Evolutionary conservation across 257 asterid genomes (phyloP).

Genomic region (Apocynum venetum): DNA sequence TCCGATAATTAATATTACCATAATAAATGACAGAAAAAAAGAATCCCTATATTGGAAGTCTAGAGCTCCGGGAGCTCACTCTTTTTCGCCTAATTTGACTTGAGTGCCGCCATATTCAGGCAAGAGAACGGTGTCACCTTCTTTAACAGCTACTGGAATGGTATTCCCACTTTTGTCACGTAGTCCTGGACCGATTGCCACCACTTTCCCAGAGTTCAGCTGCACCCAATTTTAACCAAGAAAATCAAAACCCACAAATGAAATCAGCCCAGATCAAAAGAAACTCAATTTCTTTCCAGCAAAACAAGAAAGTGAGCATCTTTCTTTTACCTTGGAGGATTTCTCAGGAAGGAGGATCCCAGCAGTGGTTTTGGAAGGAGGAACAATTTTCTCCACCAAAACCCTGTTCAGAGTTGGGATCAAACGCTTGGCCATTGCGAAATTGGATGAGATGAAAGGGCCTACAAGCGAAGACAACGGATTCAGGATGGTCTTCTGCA

Average conservation of each 20-base stretch:
- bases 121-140: slow-evolving; percentile 84
- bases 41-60: background rate
- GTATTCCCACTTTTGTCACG: slow-evolving; percentile 48
- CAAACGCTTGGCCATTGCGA: slow-evolving; percentile 70
- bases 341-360: slow-evolving; percentile 93
- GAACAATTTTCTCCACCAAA: slow-evolving; percentile 70
- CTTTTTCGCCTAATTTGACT: slow-evolving; percentile 83
- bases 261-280: background rate
- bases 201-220: slow-evolving; percentile 83
- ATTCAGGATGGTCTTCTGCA: background rate
- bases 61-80: slow-evolving; percentile 38
- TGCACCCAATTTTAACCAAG: slow-evolving; percentile 27
- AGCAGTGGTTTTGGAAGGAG: slow-evolving; percentile 74
- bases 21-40: background rate
- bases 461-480: background rate
- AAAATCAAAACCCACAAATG: slow-evolving; percentile 6
- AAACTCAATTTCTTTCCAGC: background rate
- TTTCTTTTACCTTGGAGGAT: slow-evolving; percentile 52
- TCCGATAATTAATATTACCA: background rate
- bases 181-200: slow-evolving; percentile 81
- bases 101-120: slow-evolving; percentile 93
- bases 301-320: background rate
- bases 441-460: background rate
- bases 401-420: slow-evolving; percentile 78
- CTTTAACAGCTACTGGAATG: slow-evolving; percentile 78